Base-by-base conservation (phyloP, 768 basidiomycete genomes). In the Suillus bovinus region DNA sequence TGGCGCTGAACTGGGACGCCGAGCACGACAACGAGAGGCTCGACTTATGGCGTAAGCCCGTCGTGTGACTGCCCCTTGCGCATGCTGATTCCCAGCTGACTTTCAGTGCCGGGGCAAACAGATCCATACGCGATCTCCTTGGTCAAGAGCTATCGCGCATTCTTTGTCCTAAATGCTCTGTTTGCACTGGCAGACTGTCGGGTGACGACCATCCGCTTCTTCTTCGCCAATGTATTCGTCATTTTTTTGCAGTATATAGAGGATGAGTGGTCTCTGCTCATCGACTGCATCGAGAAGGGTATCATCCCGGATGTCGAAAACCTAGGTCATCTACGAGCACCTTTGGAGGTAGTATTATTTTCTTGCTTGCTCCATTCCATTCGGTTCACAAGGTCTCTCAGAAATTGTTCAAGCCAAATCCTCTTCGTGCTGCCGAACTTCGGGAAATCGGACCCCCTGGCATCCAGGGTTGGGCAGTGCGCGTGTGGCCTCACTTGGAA, bases 111-210 rank as follows among this genome's bases (percentile, higher is more conserved):
- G 3, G 47, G 63, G 20, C 42, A 65, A 3, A 68, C 69, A 1
- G 70, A 69, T 53, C 69, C 71, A 2, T 2, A 70, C 2, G 71
- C 71, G 2, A 56, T 66, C 33, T 62, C 67, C 47, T 68, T 70
- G 54, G 66, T 72, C 16, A 22, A 20, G 16, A 60, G 56, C 22
- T 63, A 60, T 56, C 53, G 46, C 9, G 29, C 62, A 3, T 66
- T 63, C 46, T 44, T 66, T 31, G 2, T 63, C 13, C 57, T 63
- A n/a, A 58, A 66, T 50, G 63, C 58, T 10, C 34, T 66, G 1
- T 65, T 65, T 50, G 49, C 56, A n/a, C 34, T 62, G 16, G 57
- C 50, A 27, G 61, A 62, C 31, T 33, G n/a, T 11, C 17, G 42
- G 7, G 49, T 64, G 64, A 57, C 38, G 4, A 36, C 6, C 14